Evolutionary conservation across 2,329 filamentous ascomycete species (phyloP).

Genomic region (Neofusicoccum parvum): DNA sequence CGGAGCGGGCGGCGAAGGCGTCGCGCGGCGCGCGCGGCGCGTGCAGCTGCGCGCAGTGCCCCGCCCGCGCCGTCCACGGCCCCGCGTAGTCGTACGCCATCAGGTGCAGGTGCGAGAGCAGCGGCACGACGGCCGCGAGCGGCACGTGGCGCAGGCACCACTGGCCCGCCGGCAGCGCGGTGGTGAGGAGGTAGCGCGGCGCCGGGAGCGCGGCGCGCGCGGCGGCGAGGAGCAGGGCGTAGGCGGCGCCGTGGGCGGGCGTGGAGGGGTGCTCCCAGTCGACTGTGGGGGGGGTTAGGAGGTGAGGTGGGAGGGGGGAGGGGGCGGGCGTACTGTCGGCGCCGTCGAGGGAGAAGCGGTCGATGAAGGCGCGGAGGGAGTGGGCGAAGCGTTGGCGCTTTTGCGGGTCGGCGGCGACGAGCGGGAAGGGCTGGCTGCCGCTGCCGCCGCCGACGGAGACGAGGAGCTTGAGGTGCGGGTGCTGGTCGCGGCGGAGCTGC

Average conservation of each 20-base stretch:
- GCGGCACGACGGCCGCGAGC: slow-evolving; percentile 60
- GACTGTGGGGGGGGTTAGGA: slow-evolving; percentile 53
- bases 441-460: slow-evolving; percentile 73
- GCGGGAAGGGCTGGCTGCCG: slow-evolving; percentile 67
- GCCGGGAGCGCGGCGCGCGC: slow-evolving; percentile 69
- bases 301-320: background rate
- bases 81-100: slow-evolving; percentile 81
- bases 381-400: slow-evolving; percentile 71
- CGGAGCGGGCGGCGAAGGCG: slow-evolving; percentile 59
- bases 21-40: slow-evolving; percentile 55
- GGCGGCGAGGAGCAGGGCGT: slow-evolving; percentile 68
- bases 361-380: slow-evolving; percentile 67
- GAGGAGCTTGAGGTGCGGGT: slow-evolving; percentile 68
- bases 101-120: slow-evolving; percentile 75
- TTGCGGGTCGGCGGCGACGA: slow-evolving; percentile 63
- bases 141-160: slow-evolving; percentile 71
- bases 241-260: slow-evolving; percentile 67
- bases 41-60: slow-evolving; percentile 77
- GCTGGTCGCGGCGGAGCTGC: slow-evolving; percentile 70
- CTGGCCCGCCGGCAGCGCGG: slow-evolving; percentile 69
- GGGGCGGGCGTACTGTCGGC: background rate
- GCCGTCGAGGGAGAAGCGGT: slow-evolving; percentile 71
- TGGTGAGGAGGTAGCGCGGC: slow-evolving; percentile 69
- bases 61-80: slow-evolving; percentile 66
- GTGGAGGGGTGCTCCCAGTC: slow-evolving; percentile 78